A percentile compares a stretch with the other conserved stretches of the same genome.
phyloP scores from a whole-genome alignment of 305 asterid species.

The Solanum hybrid region DNA sequence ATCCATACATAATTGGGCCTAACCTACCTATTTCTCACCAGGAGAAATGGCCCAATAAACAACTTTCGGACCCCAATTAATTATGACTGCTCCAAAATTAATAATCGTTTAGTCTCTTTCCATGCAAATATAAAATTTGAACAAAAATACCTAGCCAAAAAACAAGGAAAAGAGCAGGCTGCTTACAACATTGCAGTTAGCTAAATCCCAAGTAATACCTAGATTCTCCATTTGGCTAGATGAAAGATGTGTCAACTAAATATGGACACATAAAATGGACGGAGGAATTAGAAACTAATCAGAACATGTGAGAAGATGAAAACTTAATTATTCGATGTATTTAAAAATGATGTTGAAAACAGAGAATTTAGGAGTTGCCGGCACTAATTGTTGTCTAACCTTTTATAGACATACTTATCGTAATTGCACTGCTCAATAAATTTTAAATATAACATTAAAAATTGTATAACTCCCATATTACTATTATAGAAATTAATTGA shows the following conservation, averaged over 20 bases:
- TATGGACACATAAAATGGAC: neutral
- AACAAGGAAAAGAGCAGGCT: neutral
- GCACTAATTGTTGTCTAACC: neutral
- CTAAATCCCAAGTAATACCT: neutral
- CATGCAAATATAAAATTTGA: neutral
- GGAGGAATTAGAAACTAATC: neutral
- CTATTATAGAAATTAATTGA: neutral
- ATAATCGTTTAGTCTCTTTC: no score
- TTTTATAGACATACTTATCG: neutral
- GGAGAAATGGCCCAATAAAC: neutral
- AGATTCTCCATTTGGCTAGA: neutral
- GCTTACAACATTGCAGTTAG: neutral
- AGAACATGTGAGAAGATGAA: neutral
- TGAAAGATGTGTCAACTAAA: neutral
- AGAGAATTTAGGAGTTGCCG: neutral
- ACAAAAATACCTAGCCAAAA: neutral
- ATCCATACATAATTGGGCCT: neutral
- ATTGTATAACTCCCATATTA: neutral
- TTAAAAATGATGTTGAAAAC: neutral
- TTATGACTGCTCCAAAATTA: neutral
- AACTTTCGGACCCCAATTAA: neutral
- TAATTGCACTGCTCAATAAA: neutral
- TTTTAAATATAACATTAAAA: neutral
- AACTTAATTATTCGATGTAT: neutral
- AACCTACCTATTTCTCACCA: neutral